Conservation (phyloP, 768 basidiomycete genomes). For the Pisolithus tinctorius region DNA sequence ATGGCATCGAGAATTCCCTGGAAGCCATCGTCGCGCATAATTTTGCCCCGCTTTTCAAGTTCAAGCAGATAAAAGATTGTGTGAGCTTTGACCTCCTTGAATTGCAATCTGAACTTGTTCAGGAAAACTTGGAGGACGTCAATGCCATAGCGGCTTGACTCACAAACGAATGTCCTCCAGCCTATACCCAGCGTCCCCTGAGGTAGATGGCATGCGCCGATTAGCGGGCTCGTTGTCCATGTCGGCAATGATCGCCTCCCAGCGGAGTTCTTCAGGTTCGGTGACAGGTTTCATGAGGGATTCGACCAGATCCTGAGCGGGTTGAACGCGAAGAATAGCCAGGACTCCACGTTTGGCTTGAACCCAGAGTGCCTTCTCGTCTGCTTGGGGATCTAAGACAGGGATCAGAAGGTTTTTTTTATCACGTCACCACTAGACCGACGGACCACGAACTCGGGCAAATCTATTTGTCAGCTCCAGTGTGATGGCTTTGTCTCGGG, state of each 20-base stretch:
- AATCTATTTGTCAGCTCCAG: conserved; percentile 89
- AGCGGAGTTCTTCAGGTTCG: conserved; percentile 76
- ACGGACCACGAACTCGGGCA: conserved; percentile 69
- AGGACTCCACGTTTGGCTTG: conserved; percentile 94
- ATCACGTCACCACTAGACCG: conserved; percentile 7
- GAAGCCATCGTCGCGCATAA: conserved; percentile 78
- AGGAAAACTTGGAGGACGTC: neutral
- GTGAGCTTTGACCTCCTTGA: conserved; percentile 86
- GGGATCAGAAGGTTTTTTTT: conserved; percentile 3
- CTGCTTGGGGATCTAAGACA: conserved; percentile 74
- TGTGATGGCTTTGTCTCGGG: conserved; percentile 80
- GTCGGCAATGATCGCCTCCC: conserved; percentile 83
- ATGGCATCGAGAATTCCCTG: conserved; percentile 94
- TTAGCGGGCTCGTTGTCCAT: conserved; percentile 62
- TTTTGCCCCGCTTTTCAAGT: conserved; percentile 76
- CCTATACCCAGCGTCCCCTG: conserved; percentile 73
- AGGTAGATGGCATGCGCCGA: conserved; percentile 73
- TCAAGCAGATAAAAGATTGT: conserved; percentile 85
- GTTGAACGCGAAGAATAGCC: conserved; percentile 91
- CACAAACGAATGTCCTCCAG: conserved; percentile 92
- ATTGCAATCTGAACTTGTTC: conserved; percentile 57
- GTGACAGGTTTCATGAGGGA: conserved; percentile 81
- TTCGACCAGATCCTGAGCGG: conserved; percentile 84
- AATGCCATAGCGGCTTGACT: conserved; percentile 27
- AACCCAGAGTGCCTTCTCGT: conserved; percentile 92